phyloP scores from a whole-genome alignment of 176 grass and related monocot genomes.

The maize (Zea mays) region Zm-B73-REFERENCE-NAM-5.0 NC_050104.1:73100001-73100500 shows the following conservation, averaged over 20 bases:
- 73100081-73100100: not conserved
- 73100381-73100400: not conserved
- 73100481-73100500: not conserved
- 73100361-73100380: not conserved
- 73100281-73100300: not conserved
- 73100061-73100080: slow-evolving; percentile 11
- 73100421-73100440: not conserved
- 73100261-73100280: not conserved
- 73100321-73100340: not conserved
- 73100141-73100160: not conserved
- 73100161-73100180: not conserved
- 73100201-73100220: not conserved
- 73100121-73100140: not conserved
- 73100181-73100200: slow-evolving; percentile 11
- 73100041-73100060: not conserved
- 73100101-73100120: not conserved
- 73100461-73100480: not conserved
- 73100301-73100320: not conserved
- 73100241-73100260: not conserved
- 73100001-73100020: not conserved
- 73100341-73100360: not conserved
- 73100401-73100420: not conserved
- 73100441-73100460: not conserved
- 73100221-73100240: not conserved
- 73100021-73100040: not conserved